Percentiles rank a stretch among this genome's conserved stretches.
phyloP scores from a whole-genome alignment of 192 early-diverging fungal species.

The Backusella mclennaniae region DNA sequence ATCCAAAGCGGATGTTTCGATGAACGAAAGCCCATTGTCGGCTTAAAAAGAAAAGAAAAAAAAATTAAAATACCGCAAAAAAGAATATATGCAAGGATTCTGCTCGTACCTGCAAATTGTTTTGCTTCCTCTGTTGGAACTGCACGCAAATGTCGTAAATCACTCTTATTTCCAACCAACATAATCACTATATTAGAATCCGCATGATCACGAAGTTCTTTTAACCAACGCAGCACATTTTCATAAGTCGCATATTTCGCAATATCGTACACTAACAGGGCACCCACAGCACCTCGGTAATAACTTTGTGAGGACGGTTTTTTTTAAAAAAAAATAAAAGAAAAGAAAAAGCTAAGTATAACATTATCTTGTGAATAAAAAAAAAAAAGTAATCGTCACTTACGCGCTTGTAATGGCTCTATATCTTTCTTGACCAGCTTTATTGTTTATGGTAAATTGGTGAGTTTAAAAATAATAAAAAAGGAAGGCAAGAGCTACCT shows the following conservation, averaged over 20 bases:
- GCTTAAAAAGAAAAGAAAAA: background rate
- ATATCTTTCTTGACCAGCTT: conserved; percentile 74
- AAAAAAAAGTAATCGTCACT: conserved; percentile 7
- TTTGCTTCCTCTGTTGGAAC: conserved; percentile 98
- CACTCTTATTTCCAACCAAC: conserved; percentile 99
- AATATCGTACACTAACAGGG: conserved; percentile 97
- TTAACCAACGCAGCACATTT: conserved; percentile 95
- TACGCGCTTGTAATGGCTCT: conserved; percentile 78
- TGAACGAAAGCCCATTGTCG: conserved; percentile 76
- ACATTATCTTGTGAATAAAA: background rate
- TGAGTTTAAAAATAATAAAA: background rate
- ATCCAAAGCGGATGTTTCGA: conserved; percentile 98
- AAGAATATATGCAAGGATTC: conserved; percentile 49
- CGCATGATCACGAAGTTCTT: conserved; percentile 95
- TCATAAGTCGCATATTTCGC: conserved; percentile 94
- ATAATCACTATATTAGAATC: conserved; percentile 98
- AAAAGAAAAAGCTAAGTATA: background rate
- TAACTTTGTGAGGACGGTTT: conserved; percentile 51
- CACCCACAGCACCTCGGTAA: conserved; percentile 96
- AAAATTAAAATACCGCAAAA: conserved; percentile 43
- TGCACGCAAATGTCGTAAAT: conserved; percentile 93
- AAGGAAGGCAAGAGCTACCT: conserved; percentile 43
- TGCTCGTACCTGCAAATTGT: conserved; percentile 79
- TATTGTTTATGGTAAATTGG: background rate
- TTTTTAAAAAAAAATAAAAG: background rate